phyloP scores from a whole-genome alignment of 192 early-diverging fungal species.

The Helicostylum pulchrum region DNA sequence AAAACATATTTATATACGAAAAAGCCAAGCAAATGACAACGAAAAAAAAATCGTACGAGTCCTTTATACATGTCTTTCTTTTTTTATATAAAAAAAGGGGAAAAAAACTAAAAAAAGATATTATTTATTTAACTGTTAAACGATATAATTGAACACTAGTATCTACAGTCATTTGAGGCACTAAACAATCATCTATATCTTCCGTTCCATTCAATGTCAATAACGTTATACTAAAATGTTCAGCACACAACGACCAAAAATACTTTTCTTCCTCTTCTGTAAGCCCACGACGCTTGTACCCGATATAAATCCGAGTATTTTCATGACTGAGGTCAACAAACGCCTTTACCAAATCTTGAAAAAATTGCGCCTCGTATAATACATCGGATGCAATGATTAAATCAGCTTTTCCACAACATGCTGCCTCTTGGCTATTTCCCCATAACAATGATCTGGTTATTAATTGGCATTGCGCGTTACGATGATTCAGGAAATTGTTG shows the following conservation, averaged over 20 bases:
- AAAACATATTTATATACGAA: conserved; percentile 6
- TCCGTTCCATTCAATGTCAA: not conserved
- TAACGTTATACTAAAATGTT: conserved; percentile 25
- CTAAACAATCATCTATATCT: conserved; percentile 18
- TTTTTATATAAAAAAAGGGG: not conserved
- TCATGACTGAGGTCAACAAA: conserved; percentile 35
- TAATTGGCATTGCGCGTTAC: not conserved
- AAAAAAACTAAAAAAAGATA: not conserved
- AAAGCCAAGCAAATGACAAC: not conserved
- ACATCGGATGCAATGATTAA: conserved; percentile 50
- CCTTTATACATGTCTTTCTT: too few relatives aligned
- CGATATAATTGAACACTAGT: conserved; percentile 27
- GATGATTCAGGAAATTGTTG: conserved; percentile 20
- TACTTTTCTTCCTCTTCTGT: conserved; percentile 19
- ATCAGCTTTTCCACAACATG: conserved; percentile 21
- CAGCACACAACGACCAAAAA: conserved; percentile 33
- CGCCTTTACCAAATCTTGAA: conserved; percentile 34
- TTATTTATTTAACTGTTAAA: conserved; percentile 3
- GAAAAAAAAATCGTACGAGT: not conserved
- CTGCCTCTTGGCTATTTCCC: not conserved
- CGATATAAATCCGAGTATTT: conserved; percentile 39
- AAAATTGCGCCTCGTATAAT: conserved; percentile 39
- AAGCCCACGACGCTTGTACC: conserved; percentile 43
- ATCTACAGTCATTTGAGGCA: conserved; percentile 4
- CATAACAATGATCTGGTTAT: conserved; percentile 27